phyloP scores from a whole-genome alignment of 2,329 filamentous ascomycete genomes.

The Ophiostoma montium region DNA sequence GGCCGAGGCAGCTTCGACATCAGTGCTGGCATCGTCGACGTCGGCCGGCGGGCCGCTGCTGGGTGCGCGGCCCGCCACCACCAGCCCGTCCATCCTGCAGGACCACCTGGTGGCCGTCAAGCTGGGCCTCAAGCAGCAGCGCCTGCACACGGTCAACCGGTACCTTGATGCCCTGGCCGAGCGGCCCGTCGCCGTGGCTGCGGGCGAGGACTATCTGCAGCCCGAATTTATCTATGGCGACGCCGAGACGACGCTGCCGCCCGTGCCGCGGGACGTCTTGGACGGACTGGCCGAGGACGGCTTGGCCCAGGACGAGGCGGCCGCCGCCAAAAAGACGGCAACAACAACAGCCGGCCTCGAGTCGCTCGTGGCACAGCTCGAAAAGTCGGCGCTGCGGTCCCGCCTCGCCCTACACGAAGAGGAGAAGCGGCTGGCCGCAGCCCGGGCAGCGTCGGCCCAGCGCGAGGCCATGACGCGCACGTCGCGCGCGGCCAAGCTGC shows the following conservation, averaged over 20 bases:
- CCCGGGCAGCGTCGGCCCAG: conserved; percentile 24
- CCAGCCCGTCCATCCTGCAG: conserved; percentile 22
- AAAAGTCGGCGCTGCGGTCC: conserved; percentile 43
- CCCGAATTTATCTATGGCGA: conserved; percentile 32
- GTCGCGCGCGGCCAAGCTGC: conserved; percentile 25
- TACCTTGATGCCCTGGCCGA: conserved; percentile 36
- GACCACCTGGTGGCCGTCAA: conserved; percentile 37
- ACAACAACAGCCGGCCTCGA: conserved; percentile 25
- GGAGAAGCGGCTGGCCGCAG: conserved; percentile 37
- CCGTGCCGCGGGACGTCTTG: conserved; percentile 37
- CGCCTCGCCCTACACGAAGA: conserved; percentile 43
- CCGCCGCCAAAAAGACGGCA: neutral
- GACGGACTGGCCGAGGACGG: conserved; percentile 33
- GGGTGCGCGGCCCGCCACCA: neutral
- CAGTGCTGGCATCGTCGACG: conserved; percentile 4
- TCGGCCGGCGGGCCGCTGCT: neutral
- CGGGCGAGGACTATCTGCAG: conserved; percentile 31
- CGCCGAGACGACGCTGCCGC: conserved; percentile 28
- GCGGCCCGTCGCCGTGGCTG: conserved; percentile 33
- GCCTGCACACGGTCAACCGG: conserved; percentile 34
- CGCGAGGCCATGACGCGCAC: neutral
- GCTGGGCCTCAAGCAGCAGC: conserved; percentile 36
- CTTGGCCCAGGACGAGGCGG: neutral
- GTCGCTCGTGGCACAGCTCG: conserved; percentile 35
- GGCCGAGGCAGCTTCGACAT: conserved; percentile 9